Conservation (phyloP, 768 basidiomycete species). For the Dacryopinax spathularia region DNA sequence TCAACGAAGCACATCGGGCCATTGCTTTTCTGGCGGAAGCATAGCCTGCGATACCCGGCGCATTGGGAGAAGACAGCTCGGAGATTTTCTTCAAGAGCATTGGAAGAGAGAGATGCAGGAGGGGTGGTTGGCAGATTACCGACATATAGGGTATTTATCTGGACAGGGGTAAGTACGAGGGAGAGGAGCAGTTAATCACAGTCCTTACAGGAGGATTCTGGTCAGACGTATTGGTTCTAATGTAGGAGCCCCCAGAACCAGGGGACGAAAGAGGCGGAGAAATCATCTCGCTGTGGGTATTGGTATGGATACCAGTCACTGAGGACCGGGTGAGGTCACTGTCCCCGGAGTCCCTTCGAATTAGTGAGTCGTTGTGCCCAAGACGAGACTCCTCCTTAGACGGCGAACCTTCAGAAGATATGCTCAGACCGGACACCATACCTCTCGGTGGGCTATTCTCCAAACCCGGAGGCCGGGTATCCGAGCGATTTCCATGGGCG, state of each 20-base stretch:
- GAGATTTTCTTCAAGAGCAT: slow-evolving; percentile 75
- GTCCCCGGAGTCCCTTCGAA: slow-evolving; percentile 4
- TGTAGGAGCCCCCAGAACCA: slow-evolving; percentile 45
- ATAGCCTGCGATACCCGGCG: slow-evolving; percentile 79
- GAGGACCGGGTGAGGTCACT: slow-evolving; percentile 4
- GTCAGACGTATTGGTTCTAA: slow-evolving; percentile 41
- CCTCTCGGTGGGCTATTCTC: slow-evolving; percentile 2
- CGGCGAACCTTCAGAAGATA: slow-evolving; percentile 4
- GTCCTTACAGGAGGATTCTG: slow-evolving; percentile 79
- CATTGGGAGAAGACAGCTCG: slow-evolving; percentile 65
- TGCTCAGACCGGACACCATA: slow-evolving; percentile 2
- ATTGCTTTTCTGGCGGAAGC: slow-evolving; percentile 90
- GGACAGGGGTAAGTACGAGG: slow-evolving; percentile 8
- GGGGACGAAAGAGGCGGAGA: slow-evolving; percentile 71
- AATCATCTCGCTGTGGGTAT: slow-evolving; percentile 31
- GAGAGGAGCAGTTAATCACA: slow-evolving; percentile 3
- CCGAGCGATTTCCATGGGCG: not conserved
- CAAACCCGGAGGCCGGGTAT: not conserved
- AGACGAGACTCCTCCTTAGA: slow-evolving; percentile 4
- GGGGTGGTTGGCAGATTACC: slow-evolving; percentile 84
- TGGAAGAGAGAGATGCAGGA: slow-evolving; percentile 54
- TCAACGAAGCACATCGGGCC: slow-evolving; percentile 99
- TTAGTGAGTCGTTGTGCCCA: slow-evolving; percentile 1
- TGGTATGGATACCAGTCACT: slow-evolving; percentile 9
- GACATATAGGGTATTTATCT: slow-evolving; percentile 99